Base-by-base conservation (phyloP, 306 rosid genomes). In the Fagus sylvatica region DNA sequence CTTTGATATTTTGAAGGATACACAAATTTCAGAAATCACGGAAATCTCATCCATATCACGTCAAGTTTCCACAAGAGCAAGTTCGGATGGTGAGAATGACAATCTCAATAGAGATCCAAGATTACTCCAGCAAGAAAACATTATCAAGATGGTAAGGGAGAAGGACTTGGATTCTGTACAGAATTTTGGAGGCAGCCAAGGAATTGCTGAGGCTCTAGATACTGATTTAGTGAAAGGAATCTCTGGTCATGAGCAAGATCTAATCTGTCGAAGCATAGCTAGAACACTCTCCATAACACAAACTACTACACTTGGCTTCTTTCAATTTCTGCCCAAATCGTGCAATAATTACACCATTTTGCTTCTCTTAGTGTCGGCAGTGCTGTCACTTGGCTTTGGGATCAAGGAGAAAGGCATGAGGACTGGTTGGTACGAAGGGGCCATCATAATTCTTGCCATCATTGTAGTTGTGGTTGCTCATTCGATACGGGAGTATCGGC, bases 381-480 rank as follows among this genome's bases (percentile, higher is more conserved):
- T 0, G 54, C 43, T 81, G 61, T 71, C 73, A 36, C 48, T n/a
- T 72, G 71, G 43, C n/a, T 76, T 76, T 1, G 85, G 81, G 1
- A 72, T 81, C 70, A 39, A 53, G 70, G 48, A 33, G 19, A 78
- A 76, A 13, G 81, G 81, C 43, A 17, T 3, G 32, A 34, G 34
- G 34, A 81, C 67, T 7, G 78, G 81, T n/a, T 76, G 81, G 78
- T 10, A 40, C 6, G 76, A 70, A 39, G 84, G 77, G 48, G 37
- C 34, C 41, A 11, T 69, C 40, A 62, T 76, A 53, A 8, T 71
- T 53, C 10, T 76, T 37, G 73, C 6, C 49, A 39, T 76, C 41
- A 41, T 5, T 6, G 12, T 76, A 61, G 67, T 71, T 42, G 77
- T 70, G 7, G 30, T 37, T 49, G 72, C 66, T 10, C 80, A 66